Evolutionary conservation across 257 asterid species (phyloP).

Genomic region (Craterostigma plantagineum): DNA sequence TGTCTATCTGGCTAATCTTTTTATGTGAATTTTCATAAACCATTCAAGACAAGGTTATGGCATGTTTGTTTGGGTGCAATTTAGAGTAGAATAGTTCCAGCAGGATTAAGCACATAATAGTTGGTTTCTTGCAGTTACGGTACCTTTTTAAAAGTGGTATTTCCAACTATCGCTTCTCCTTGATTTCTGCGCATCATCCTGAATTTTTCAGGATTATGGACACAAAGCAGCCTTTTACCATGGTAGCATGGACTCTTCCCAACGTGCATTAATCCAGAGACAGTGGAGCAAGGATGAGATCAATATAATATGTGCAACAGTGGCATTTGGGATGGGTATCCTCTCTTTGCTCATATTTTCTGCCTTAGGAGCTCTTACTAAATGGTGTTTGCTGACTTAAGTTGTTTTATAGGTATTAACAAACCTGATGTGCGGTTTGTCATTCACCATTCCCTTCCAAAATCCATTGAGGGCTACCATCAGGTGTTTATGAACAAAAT

Average conservation of each 20-base stretch:
- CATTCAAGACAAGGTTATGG: no score
- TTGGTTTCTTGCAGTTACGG: no score
- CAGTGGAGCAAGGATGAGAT: constrained; percentile 99
- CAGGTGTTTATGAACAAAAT: constrained; percentile 39
- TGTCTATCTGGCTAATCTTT: no score
- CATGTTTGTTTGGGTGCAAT: no score
- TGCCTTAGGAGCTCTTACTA: constrained; percentile 11
- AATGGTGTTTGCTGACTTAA: constrained; percentile 11
- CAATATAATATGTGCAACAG: constrained; percentile 91
- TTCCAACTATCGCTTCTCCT: no score
- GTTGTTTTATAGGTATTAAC: constrained; percentile 58
- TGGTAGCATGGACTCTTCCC: constrained; percentile 75
- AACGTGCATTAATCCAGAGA: constrained; percentile 61
- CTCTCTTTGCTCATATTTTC: constrained; percentile 10
- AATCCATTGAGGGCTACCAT: constrained; percentile 96
- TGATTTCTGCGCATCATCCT: no score
- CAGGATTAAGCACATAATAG: no score
- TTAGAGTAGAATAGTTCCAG: no score
- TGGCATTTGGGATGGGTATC: constrained; percentile 96
- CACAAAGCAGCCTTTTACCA: constrained; percentile 89
- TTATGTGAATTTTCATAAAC: no score
- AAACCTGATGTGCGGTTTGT: constrained; percentile 99
- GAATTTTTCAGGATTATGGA: constrained; percentile 65
- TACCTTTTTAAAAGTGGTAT: no score
- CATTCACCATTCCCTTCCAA: constrained; percentile 97